Evolutionary conservation across 1,284 basidiomycete genomes (phyloP).

Genomic region (Lignosus rhinocerotis): DNA sequence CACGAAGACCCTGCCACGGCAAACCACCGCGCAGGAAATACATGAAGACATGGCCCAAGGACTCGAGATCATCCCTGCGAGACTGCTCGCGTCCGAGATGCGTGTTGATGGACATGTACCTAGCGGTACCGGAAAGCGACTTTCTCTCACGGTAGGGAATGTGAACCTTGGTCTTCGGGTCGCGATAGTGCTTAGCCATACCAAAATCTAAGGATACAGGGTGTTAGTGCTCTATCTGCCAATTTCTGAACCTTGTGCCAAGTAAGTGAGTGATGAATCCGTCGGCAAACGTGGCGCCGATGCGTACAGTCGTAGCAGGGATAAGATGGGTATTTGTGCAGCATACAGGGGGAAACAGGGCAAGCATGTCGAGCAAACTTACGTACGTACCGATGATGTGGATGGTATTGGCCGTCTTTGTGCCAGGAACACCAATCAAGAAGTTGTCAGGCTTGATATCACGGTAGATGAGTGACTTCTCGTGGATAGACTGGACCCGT

Average conservation of each 20-base stretch:
- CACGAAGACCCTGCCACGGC: constrained; percentile 94
- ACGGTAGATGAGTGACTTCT: constrained; percentile 97
- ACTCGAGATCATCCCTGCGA: constrained; percentile 91
- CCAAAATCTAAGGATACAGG: constrained; percentile 79
- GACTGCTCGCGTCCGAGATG: constrained; percentile 92
- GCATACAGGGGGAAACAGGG: not conserved
- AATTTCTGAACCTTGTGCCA: not conserved
- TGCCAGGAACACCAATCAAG: constrained; percentile 92
- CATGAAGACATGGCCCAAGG: constrained; percentile 97
- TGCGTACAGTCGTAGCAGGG: too few relatives aligned
- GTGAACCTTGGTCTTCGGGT: constrained; percentile 96
- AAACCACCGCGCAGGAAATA: constrained; percentile 93
- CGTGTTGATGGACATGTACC: constrained; percentile 99
- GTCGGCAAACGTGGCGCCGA: not conserved
- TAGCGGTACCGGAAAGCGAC: constrained; percentile 94
- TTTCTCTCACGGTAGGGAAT: constrained; percentile 99
- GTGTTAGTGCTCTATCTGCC: constrained; percentile 8
- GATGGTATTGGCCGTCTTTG: constrained; percentile 87
- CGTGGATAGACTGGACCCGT: constrained; percentile 96
- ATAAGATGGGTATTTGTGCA: not conserved
- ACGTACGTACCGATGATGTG: constrained; percentile 80
- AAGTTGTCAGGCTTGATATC: constrained; percentile 99
- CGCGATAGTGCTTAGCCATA: constrained; percentile 98
- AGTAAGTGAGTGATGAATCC: not conserved
- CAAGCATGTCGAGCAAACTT: not conserved